Base-by-base conservation (phyloP, 2,329 filamentous ascomycete genomes). In the Hypoxylon sp. region DNA sequence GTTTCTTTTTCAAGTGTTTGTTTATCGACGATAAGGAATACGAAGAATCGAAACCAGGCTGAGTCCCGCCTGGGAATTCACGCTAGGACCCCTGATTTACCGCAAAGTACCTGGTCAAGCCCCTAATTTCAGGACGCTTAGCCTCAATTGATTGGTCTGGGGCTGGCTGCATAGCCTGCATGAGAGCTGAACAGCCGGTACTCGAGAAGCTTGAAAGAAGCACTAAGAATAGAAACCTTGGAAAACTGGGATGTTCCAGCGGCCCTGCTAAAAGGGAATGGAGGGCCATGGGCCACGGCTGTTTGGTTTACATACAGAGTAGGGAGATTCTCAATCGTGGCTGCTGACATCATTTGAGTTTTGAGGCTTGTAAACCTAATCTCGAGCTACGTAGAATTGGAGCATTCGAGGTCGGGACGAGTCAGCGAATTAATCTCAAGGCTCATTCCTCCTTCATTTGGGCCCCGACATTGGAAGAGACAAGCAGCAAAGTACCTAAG, bases 141-240 rank as follows among this genome's bases (percentile, higher is more conserved):
- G 60, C 54, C 63, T 68, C 26, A 68, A 64, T 64, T 59, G 64
- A 61, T 69, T 67, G 61, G 67, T 33, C 38, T 36, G 14, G 12
- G 51, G 20, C 12, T 51, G 40, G 20, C 49, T 61, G 65, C 55
- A 61, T 61, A 60, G 62, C 65, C 62, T 63, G 55, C 62, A 64
- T 68, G 22, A 38, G 56, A 69, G 67, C 61, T 67, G 64, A 67
- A 69, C 57, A 67, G 54, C 64, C 58, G 64, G 67, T 53, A 60
- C 46, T 57, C 52, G 32, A 49, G 63, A 64, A 64, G 51, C 58
- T 61, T 67, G 53, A 57, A 42, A 62, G 42, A 50, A 8, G 44
- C n/a, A n/a, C 67, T 65, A 69, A 69, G 61, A 69, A 69, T 69
- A 69, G 67, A 64, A 68, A 24, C 20, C 45, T 48, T 36, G 40